A percentile compares a stretch with the other conserved stretches of the same genome.
Conservation (phyloP, 129 eudicot species). For the Flaveria sonorensis region DNA sequence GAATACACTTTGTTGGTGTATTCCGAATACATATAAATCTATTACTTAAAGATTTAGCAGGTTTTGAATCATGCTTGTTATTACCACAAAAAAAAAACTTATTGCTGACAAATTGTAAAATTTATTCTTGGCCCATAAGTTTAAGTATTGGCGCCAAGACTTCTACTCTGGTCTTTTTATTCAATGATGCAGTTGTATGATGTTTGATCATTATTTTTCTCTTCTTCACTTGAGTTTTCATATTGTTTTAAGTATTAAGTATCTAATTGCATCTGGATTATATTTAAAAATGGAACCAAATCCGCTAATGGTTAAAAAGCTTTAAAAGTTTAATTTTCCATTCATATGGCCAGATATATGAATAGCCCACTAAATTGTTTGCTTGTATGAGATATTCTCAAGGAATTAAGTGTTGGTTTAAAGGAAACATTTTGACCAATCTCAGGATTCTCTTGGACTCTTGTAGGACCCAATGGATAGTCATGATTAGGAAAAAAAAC, state of each 20-base stretch:
- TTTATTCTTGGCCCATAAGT: neutral
- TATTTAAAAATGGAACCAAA: neutral
- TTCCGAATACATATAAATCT: constrained; percentile 2
- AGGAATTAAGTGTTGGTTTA: neutral
- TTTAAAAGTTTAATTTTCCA: neutral
- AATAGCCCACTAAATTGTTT: neutral
- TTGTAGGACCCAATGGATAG: too few relatives aligned
- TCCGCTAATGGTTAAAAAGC: neutral
- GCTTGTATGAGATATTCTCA: neutral
- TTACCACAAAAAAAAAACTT: neutral
- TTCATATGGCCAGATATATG: neutral
- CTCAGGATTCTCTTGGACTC: too few relatives aligned
- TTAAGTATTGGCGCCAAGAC: constrained; percentile 6
- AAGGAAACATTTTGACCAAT: neutral
- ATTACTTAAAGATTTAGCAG: constrained; percentile 10
- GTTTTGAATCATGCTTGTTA: constrained; percentile 13
- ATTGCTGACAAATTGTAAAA: constrained; percentile 11
- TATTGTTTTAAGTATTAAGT: too few relatives aligned
- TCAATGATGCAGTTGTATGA: neutral
- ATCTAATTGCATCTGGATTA: neutral
- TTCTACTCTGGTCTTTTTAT: neutral
- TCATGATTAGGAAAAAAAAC: neutral
- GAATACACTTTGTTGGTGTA: neutral
- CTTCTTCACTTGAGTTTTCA: neutral
- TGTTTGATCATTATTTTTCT: neutral